Evolutionary conservation across 2,329 filamentous ascomycete species (phyloP), one percentile per base, ranked within the genome.

Genomic region (Calycina herbarum): DNA sequence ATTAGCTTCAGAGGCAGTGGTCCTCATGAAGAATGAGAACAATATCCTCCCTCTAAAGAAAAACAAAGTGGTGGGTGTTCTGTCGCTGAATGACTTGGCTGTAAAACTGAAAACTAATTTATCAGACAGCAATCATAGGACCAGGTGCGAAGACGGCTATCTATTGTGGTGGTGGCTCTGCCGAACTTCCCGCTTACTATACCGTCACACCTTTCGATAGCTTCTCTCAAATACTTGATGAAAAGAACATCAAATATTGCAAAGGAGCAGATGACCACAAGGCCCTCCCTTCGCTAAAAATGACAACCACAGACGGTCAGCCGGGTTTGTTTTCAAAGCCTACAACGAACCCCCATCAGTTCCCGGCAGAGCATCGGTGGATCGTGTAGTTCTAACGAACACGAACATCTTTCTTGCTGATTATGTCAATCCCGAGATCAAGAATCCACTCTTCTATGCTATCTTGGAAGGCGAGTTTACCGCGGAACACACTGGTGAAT

Each of bases 151-250:
- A 83, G 73, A 74, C 81, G 24, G 79, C 83, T 0, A 83, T 81
- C 1, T 85, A 83, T 68, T 83, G 87, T 71, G 88, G 88, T 31
- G 88, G 88, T 66, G 88, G 88, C 27, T 89, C 86, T 3, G 88
- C 88, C 1, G 82, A 85, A 0, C 75, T 86, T 42, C 75, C 77
- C 6, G 79, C 83, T 2, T 90, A 90, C 78, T 87, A 88, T 66
- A 88, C 89, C 57, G 82, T 92, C 29, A 91, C 87, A 0, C 90
- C 90, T 2, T 86, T 89, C 24, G 87, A 90, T 63, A 89, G 89
- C 13, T 90, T 93, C 71, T 82, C 81, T 38, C 79, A 79, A 38
- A 84, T 33, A 33, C 31, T 33, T 33, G 31, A 84, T 73, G 76
- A 83, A 0, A 71, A 70, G 3, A 75, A 77, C 2, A 80, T 82